A percentile compares a stretch with the other conserved stretches of the same genome.
Conservation (phyloP, 2,329 filamentous ascomycete species). For the Calonectria naviculata region DNA sequence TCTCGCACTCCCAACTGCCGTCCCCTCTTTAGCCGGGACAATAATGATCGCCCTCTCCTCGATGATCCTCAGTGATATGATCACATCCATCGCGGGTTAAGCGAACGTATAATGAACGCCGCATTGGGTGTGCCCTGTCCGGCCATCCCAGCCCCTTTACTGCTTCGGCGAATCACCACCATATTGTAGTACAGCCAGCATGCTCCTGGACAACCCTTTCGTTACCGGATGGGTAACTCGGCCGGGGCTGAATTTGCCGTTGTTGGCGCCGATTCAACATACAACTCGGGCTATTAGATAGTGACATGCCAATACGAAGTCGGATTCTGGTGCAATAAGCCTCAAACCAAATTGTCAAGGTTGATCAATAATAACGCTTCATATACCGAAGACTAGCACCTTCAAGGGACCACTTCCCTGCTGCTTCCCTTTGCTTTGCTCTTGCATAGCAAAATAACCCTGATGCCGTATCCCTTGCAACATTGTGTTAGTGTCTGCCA, state of each 20-base stretch:
- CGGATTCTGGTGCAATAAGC: not conserved
- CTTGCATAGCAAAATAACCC: not conserved
- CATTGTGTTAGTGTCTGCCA: constrained; percentile 11
- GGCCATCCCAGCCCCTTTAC: not conserved
- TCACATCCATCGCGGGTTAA: constrained; percentile 2
- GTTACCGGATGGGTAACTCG: not conserved
- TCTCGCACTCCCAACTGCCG: constrained; percentile 8
- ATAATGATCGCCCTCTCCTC: constrained; percentile 8
- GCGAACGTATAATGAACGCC: constrained; percentile 15
- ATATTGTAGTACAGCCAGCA: not conserved
- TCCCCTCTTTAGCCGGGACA: constrained; percentile 6
- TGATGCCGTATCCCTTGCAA: constrained; percentile 19
- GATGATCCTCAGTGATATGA: constrained; percentile 8
- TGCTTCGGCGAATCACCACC: constrained; percentile 10
- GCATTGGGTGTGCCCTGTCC: constrained; percentile 1
- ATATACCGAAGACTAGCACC: not conserved
- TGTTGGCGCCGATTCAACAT: not conserved
- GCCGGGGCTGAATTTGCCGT: not conserved
- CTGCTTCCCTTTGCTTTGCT: not conserved
- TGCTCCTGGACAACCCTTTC: not conserved
- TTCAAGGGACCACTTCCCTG: not conserved
- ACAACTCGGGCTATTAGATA: not conserved
- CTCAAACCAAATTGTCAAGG: not conserved
- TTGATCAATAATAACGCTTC: not conserved
- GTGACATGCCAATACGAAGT: constrained; percentile 5